Evolutionary conservation across 73 alveolate species (phyloP).

Genomic region (Paramecium caudatum): DNA sequence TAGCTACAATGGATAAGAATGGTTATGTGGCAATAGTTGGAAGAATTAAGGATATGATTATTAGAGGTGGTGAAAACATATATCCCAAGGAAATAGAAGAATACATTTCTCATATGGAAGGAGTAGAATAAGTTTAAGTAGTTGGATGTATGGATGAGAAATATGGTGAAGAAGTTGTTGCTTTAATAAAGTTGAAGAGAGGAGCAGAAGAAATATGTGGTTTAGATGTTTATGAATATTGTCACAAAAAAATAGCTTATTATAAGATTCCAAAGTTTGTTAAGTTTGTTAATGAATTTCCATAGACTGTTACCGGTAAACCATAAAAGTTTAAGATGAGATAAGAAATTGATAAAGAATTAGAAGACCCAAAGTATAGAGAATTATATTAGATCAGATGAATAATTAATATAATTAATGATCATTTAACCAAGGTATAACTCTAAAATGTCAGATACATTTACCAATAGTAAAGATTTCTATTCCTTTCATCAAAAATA

Average conservation of each 20-base stretch:
- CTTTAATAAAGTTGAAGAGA: constrained; percentile 83
- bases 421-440: constrained; percentile 17
- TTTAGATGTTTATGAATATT: constrained; percentile 77
- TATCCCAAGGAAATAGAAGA: constrained; percentile 92
- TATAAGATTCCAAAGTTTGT: constrained; percentile 84
- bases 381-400: constrained; percentile 71
- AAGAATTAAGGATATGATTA: constrained; percentile 90
- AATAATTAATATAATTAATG: background rate
- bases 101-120: constrained; percentile 80
- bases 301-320: constrained; percentile 92
- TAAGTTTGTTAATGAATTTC: constrained; percentile 81
- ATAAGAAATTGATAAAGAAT: constrained; percentile 68
- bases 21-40: constrained; percentile 89
- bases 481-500: constrained; percentile 39
- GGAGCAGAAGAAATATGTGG: constrained; percentile 54
- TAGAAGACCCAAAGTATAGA: constrained; percentile 63
- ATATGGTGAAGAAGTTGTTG: constrained; percentile 91
- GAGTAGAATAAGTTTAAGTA: constrained; percentile 83
- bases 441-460: constrained; percentile 23
- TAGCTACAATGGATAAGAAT: constrained; percentile 85
- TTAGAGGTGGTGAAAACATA: constrained; percentile 94
- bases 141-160: constrained; percentile 87
- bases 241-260: constrained; percentile 85
- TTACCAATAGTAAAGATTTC: constrained; percentile 46
- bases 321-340: constrained; percentile 88